A percentile compares a stretch with the other conserved stretches of the same genome.
Conservation (phyloP, 768 basidiomycete genomes). For the Lactarius evosmus region DNA sequence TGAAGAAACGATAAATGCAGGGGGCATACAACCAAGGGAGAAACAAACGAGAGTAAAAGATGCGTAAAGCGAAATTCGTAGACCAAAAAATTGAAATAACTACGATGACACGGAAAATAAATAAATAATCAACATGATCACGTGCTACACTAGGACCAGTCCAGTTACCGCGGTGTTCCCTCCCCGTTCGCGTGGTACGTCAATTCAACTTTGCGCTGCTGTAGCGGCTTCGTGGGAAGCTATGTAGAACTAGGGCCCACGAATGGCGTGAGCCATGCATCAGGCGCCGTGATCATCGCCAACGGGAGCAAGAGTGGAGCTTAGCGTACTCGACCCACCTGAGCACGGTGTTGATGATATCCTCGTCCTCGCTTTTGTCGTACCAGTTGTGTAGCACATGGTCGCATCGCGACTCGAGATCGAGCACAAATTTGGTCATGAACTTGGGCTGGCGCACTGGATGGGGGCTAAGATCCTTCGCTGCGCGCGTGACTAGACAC, state of each 20-base stretch:
- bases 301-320: no score
- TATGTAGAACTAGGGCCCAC: constrained; percentile 14
- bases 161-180: constrained; percentile 16
- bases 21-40: no score
- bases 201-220: constrained; percentile 27
- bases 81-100: no score
- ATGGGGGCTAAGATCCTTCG: constrained; percentile 74
- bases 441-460: constrained; percentile 63
- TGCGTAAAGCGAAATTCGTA: no score
- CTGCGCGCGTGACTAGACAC: constrained; percentile 66
- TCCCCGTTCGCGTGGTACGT: constrained; percentile 22
- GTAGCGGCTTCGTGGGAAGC: constrained; percentile 24
- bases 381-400: constrained; percentile 65
- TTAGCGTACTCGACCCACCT: constrained; percentile 72
- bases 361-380: constrained; percentile 50
- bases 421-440: constrained; percentile 68
- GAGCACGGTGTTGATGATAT: constrained; percentile 67
- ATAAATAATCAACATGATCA: no score
- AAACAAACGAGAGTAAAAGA: no score
- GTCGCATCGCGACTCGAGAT: constrained; percentile 73
- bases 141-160: no score
- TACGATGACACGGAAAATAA: no score
- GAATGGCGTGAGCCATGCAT: constrained; percentile 30
- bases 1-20: no score
- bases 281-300: no score